Conservation (phyloP, 1,284 basidiomycete genomes). For the Puccinia polysora region DNA sequence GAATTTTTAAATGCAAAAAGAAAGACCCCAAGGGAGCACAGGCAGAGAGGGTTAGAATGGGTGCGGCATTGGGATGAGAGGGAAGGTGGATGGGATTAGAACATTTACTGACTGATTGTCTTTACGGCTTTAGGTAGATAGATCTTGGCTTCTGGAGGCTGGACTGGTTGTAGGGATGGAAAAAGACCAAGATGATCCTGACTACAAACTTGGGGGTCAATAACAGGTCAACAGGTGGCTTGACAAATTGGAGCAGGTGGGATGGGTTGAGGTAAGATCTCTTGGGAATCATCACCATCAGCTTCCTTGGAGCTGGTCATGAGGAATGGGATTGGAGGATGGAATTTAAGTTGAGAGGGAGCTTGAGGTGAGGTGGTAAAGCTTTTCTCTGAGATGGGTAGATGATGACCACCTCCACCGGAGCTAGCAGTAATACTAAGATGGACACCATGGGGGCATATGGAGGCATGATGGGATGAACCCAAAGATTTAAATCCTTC, state of each 20-base stretch:
- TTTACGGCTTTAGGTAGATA: slow-evolving; percentile 36
- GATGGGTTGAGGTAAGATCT: slow-evolving; percentile 8
- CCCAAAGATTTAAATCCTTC: background rate
- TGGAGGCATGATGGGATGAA: background rate
- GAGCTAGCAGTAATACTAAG: slow-evolving; percentile 3
- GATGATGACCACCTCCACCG: background rate
- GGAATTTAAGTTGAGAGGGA: slow-evolving; percentile 1
- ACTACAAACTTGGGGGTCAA: background rate
- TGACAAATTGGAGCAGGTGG: background rate
- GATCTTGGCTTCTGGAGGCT: slow-evolving; percentile 28
- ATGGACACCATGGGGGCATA: background rate
- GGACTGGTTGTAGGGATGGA: background rate
- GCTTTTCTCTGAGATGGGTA: slow-evolving; percentile 1
- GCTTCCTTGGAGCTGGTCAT: slow-evolving; percentile 35
- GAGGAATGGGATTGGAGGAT: background rate
- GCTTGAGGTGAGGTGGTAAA: background rate
- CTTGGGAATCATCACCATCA: slow-evolving; percentile 32
- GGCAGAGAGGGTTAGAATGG: too few relatives aligned
- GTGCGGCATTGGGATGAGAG: too few relatives aligned
- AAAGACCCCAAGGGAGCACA: too few relatives aligned
- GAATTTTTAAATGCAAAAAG: too few relatives aligned
- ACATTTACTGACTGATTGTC: slow-evolving; percentile 36
- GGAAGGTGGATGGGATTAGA: background rate
- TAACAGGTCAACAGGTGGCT: background rate
- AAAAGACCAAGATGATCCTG: background rate